Conservation (phyloP, 306 rosid genomes). For the Dryas drummondii region DNA sequence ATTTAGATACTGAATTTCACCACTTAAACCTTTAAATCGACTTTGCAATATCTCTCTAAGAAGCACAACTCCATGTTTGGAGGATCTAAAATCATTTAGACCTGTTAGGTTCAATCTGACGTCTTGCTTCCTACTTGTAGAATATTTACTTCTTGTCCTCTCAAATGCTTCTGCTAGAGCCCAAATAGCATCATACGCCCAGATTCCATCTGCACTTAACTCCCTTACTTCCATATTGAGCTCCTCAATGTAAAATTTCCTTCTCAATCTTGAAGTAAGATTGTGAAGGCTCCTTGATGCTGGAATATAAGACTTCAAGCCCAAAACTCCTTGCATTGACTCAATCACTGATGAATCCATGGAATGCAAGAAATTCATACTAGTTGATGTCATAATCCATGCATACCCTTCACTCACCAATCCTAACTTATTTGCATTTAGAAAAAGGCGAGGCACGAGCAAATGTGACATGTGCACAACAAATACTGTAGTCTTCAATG, state of each 20-base stretch:
- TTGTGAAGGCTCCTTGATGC: neutral
- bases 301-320: constrained; percentile 12
- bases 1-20: neutral
- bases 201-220: neutral
- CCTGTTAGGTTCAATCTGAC: neutral
- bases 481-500: neutral
- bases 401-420: constrained; percentile 11
- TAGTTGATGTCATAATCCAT: constrained; percentile 15
- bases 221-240: neutral
- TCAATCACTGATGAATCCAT: neutral
- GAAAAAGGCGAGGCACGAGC: neutral
- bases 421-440: constrained; percentile 10
- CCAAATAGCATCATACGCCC: constrained; percentile 27
- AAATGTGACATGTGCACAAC: constrained; percentile 17
- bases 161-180: constrained; percentile 24
- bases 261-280: constrained; percentile 15
- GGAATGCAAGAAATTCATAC: constrained; percentile 5
- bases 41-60: neutral
- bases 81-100: neutral
- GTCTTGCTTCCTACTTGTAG: neutral
- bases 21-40: neutral
- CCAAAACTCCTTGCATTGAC: constrained; percentile 17
- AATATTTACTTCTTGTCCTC: neutral
- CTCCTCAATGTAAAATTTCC: constrained; percentile 10
- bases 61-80: neutral